Percentiles rank a stretch among this genome's conserved stretches.
Conservation (phyloP, 805 yeast species). For the Lipomyces spencermartinsiae region DNA sequence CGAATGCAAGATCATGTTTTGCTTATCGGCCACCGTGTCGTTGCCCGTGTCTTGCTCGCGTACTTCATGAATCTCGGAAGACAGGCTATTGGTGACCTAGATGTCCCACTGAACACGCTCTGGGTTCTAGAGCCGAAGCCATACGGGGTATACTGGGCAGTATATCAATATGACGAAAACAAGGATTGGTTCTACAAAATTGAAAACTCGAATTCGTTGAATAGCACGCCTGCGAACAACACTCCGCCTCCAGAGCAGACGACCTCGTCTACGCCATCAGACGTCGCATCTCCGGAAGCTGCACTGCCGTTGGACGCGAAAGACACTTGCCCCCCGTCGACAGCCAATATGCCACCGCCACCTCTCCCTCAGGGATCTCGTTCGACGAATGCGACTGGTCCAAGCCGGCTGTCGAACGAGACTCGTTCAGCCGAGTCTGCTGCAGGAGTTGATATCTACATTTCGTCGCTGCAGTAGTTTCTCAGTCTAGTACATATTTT, state of each 20-base stretch:
- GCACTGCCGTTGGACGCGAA: background rate
- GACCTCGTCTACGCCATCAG: background rate
- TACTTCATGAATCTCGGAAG: constrained; percentile 82
- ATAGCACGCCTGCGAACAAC: background rate
- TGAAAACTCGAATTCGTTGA: constrained; percentile 11
- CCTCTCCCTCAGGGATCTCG: background rate
- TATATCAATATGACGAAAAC: constrained; percentile 83
- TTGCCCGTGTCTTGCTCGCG: constrained; percentile 83
- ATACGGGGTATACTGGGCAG: constrained; percentile 91
- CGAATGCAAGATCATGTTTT: constrained; percentile 86
- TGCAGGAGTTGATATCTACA: constrained; percentile 8
- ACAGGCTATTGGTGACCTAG: constrained; percentile 84
- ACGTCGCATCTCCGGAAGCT: constrained; percentile 4
- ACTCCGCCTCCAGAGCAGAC: background rate
- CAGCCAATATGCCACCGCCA: constrained; percentile 8
- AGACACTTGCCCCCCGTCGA: background rate
- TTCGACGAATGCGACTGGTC: background rate
- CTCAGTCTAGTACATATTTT: background rate
- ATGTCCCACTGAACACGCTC: constrained; percentile 90
- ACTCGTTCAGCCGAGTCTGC: background rate
- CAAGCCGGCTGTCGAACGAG: background rate
- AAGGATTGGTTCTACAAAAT: constrained; percentile 79
- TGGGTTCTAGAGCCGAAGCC: constrained; percentile 92
- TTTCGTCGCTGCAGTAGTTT: background rate
- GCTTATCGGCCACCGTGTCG: constrained; percentile 88